Conservation (phyloP, 345 rosid genomes). For the Linum tenue region DNA sequence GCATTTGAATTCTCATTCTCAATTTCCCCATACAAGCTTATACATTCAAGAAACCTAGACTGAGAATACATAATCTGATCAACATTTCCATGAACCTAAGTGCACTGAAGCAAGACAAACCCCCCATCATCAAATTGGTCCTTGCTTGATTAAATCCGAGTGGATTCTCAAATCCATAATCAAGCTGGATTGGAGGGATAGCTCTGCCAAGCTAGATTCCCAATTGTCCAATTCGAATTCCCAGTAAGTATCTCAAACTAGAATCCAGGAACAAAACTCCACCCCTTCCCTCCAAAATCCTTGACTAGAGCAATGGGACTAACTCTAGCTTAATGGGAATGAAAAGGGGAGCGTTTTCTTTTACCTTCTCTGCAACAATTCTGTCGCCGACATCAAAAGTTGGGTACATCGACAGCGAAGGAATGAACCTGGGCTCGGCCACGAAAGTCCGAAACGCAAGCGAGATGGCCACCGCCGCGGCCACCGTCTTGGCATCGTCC, state of each 20-base stretch:
- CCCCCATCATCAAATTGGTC: too few relatives aligned
- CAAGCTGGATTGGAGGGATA: too few relatives aligned
- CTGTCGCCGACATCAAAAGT: conserved; percentile 95
- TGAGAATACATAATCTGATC: background rate
- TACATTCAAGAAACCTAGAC: too few relatives aligned
- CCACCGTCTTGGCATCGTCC: conserved; percentile 76
- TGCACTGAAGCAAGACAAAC: background rate
- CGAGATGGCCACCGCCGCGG: conserved; percentile 62
- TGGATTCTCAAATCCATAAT: too few relatives aligned
- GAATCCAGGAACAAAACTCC: too few relatives aligned
- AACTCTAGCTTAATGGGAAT: too few relatives aligned
- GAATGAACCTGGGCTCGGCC: conserved; percentile 93
- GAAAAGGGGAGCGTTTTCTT: background rate
- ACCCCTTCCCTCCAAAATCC: background rate
- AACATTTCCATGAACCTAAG: background rate
- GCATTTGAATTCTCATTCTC: background rate
- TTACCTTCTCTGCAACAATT: conserved; percentile 88
- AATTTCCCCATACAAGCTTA: background rate
- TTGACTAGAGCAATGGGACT: background rate
- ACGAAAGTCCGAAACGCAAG: conserved; percentile 73
- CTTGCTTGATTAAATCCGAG: too few relatives aligned
- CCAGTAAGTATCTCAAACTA: too few relatives aligned
- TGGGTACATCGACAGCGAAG: conserved; percentile 98
- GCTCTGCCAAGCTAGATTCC: too few relatives aligned
- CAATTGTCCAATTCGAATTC: too few relatives aligned